A percentile compares a stretch with the other conserved stretches of the same genome.
Conservation (phyloP, 345 rosid genomes). For the Adansonia digitata region DNA sequence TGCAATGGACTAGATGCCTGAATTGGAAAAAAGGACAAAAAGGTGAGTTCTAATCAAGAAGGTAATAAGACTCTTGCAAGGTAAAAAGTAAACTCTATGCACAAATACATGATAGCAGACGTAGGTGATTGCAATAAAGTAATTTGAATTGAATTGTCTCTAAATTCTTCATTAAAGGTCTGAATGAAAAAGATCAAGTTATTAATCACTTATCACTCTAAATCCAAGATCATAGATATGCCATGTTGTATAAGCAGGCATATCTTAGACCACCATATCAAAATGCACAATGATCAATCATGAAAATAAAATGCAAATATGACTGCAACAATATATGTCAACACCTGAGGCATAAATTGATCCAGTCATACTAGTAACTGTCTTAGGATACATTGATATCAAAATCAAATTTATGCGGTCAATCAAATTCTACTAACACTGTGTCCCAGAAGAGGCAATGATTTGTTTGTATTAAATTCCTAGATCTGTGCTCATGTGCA, state of each 20-base stretch:
- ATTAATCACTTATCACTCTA: not conserved
- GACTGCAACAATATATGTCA: not conserved
- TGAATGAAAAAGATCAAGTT: not conserved
- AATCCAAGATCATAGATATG: not conserved
- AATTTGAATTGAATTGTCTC: not conserved
- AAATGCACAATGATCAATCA: not conserved
- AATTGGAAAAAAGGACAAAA: slow-evolving; percentile 20
- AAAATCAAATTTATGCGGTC: not conserved
- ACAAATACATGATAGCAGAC: not conserved
- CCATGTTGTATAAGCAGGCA: not conserved
- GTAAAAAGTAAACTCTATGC: not conserved
- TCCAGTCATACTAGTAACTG: not conserved
- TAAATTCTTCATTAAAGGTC: not conserved
- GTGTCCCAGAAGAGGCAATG: not conserved
- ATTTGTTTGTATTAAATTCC: not conserved
- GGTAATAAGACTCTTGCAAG: slow-evolving; percentile 3
- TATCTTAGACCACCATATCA: not conserved
- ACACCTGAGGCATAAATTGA: not conserved
- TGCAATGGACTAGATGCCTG: slow-evolving; percentile 99
- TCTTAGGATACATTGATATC: not conserved
- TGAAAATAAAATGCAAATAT: not conserved
- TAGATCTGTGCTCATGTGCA: not conserved
- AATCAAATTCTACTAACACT: not conserved
- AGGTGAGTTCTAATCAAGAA: slow-evolving; percentile 17
- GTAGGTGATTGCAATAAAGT: not conserved